These are phyloP conservation scores for Thermothelomyces thermophilus DNA, from an alignment of 2,329 filamentous ascomycete species.

Conservation along the genomic window DNA sequence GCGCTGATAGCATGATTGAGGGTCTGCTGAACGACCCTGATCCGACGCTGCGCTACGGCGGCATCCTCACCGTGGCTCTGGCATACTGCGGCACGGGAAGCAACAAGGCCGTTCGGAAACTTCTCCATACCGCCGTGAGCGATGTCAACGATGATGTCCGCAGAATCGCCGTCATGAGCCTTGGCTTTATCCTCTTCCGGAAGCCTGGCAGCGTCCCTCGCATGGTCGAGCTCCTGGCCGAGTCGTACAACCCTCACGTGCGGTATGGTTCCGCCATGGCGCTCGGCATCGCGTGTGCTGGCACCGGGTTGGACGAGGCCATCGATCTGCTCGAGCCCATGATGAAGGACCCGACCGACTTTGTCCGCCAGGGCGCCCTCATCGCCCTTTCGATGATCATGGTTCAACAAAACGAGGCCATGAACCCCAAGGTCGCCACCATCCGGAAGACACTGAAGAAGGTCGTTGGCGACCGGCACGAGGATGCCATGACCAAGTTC, in stretches of 20 bases:
- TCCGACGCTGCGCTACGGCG: constrained; percentile 87
- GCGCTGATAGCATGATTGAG: constrained; percentile 89
- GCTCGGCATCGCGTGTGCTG: constrained; percentile 93
- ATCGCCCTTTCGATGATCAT: constrained; percentile 97
- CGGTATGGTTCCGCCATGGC: constrained; percentile 98
- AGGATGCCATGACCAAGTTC: constrained; percentile 99
- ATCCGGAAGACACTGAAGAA: constrained; percentile 93
- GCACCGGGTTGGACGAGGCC: constrained; percentile 90
- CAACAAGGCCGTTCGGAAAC: constrained; percentile 96
- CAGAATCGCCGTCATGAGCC: constrained; percentile 90
- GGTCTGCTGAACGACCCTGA: constrained; percentile 89
- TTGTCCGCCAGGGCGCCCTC: constrained; percentile 91
- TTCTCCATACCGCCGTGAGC: constrained; percentile 92
- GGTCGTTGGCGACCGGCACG: constrained; percentile 88
- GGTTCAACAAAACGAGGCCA: constrained; percentile 97
- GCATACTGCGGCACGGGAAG: constrained; percentile 96
- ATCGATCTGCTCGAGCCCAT: constrained; percentile 96
- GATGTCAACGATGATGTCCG: constrained; percentile 98
- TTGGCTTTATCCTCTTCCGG: constrained; percentile 97
- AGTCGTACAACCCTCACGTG: constrained; percentile 98
- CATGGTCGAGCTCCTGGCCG: constrained; percentile 96
- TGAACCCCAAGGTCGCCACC: constrained; percentile 91
- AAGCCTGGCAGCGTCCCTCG: constrained; percentile 95
- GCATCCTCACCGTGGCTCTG: constrained; percentile 96
- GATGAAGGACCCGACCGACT: constrained; percentile 99